These are phyloP conservation scores for Patellifolia procumbens DNA, from an alignment of 179 eudicot genomes.

Conservation along the genomic window DNA sequence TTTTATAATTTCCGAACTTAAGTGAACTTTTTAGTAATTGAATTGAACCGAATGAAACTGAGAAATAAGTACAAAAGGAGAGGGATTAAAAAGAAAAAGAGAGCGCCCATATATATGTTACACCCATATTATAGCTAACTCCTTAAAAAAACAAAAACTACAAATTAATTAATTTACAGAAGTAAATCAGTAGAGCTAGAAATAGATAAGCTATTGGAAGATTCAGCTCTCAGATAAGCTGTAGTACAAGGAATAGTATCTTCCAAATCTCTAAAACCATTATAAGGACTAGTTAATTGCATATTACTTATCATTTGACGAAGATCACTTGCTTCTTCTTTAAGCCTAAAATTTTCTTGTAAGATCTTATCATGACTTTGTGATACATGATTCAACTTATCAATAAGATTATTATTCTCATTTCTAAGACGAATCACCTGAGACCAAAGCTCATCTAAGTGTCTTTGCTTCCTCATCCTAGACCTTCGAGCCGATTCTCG, in stretches of 20 bases:
- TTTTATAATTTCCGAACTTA: too few relatives aligned
- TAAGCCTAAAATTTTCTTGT: slow-evolving; percentile 62
- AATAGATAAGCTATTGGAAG: slow-evolving; percentile 21
- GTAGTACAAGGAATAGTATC: slow-evolving; percentile 22
- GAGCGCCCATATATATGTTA: slow-evolving; percentile 8
- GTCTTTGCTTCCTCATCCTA: slow-evolving; percentile 82
- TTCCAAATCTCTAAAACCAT: slow-evolving; percentile 45
- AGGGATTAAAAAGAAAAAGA: too few relatives aligned
- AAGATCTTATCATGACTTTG: slow-evolving; percentile 50
- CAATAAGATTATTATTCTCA: slow-evolving; percentile 61
- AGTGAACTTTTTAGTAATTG: too few relatives aligned
- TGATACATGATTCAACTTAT: slow-evolving; percentile 46
- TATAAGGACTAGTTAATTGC: slow-evolving; percentile 51
- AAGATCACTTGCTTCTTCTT: slow-evolving; percentile 60
- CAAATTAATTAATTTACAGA: slow-evolving; percentile 6
- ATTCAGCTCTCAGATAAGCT: slow-evolving; percentile 20
- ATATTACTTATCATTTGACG: slow-evolving; percentile 55
- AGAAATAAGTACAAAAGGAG: too few relatives aligned
- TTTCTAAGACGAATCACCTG: slow-evolving; percentile 71
- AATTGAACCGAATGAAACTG: too few relatives aligned
- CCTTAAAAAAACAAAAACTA: neutral
- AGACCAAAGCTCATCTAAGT: slow-evolving; percentile 77
- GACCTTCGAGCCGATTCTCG: slow-evolving; percentile 85
- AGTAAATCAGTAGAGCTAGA: slow-evolving; percentile 29
- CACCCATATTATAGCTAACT: slow-evolving; percentile 6